Base-by-base conservation (phyloP, 768 basidiomycete species). In the Pisolithus orientalis region DNA sequence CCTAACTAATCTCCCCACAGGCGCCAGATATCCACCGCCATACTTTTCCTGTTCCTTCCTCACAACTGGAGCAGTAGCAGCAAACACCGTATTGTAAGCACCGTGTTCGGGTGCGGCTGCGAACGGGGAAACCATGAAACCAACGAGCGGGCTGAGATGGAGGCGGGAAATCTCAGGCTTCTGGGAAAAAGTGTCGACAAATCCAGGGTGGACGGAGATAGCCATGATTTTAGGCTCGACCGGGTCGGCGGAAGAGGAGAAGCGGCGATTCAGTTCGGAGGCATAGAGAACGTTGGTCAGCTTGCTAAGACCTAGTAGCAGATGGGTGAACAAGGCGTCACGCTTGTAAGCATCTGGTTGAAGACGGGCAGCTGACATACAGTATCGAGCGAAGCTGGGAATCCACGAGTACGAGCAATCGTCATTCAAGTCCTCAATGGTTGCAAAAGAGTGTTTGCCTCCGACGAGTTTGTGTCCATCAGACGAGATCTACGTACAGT, bases 271-370 rank as follows among this genome's bases (percentile, higher is more conserved):
- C 16, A 85, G 65, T 55, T 77, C 71, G 28, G 70, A 74, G 1
- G 73, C 75, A 53, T 73, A 81, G 16, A 84, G 68, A 29, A 78
- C 63, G 46, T 71, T 72, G 16, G 76, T 72, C n/a, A 83, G 63
- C 60, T 85, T 84, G 44, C 78, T 69, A 34, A 72, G 62, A 0
- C 61, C 84, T 83, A 53, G 25, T 45, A 17, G 3, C 8, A 7
- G 14, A 5, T 55, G 31, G 51, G 14, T 52, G 0, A 3, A 14
- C 10, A 11, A 24, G 17, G 21, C 14, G 3, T 7, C 44, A 29
- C 14, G 0, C 3, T 9, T 2, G 9, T 2, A 21, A 0, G 7
- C 5, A 34, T 34, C 11, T 34, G 11, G 2, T 34, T 11, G 32
- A 34, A 34, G 13, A 34, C 11, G 21, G n/a, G 1, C 7, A n/a